Percentiles rank a stretch among this genome's conserved stretches.
Evolutionary conservation across 768 basidiomycete genomes (phyloP).

Genomic region (Tremella yokohamensis): DNA sequence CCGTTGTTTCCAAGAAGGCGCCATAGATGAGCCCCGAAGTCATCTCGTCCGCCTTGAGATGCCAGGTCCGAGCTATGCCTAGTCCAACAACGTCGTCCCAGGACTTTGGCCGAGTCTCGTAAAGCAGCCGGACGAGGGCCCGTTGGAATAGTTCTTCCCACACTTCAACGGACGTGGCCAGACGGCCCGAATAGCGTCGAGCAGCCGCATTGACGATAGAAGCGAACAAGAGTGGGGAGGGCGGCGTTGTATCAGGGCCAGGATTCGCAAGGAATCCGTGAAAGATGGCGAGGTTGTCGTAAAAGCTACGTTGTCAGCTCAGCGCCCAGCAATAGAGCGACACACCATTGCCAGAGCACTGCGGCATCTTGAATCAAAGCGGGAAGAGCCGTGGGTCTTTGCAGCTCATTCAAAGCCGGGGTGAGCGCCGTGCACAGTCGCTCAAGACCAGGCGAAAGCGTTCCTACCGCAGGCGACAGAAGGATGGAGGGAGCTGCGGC

Average conservation of each 20-base stretch:
- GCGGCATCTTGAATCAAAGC: not conserved
- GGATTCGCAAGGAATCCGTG: constrained; percentile 4
- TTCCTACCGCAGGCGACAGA: not conserved
- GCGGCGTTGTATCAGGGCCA: not conserved
- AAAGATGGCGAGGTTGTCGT: constrained; percentile 7
- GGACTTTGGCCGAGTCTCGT: not conserved
- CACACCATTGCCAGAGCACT: constrained; percentile 1
- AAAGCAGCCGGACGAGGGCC: not conserved
- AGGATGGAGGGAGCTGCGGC: not conserved
- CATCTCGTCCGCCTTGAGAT: not conserved
- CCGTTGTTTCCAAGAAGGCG: not conserved
- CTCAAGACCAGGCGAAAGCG: not conserved
- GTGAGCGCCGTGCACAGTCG: not conserved
- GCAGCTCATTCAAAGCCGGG: not conserved
- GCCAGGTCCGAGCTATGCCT: constrained; percentile 3
- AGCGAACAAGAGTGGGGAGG: constrained; percentile 3
- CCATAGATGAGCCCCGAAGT: constrained; percentile 3
- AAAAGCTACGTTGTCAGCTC: not conserved
- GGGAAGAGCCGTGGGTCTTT: not conserved
- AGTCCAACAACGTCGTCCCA: constrained; percentile 3
- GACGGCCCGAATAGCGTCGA: not conserved
- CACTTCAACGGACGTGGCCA: not conserved
- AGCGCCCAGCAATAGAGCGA: not conserved
- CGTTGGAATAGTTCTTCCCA: constrained; percentile 1
- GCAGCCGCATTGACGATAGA: constrained; percentile 1